These are phyloP conservation scores for Wilcoxina mikolae DNA, from an alignment of 495 filamentous ascomycete genomes.

Conservation along the genomic window DNA sequence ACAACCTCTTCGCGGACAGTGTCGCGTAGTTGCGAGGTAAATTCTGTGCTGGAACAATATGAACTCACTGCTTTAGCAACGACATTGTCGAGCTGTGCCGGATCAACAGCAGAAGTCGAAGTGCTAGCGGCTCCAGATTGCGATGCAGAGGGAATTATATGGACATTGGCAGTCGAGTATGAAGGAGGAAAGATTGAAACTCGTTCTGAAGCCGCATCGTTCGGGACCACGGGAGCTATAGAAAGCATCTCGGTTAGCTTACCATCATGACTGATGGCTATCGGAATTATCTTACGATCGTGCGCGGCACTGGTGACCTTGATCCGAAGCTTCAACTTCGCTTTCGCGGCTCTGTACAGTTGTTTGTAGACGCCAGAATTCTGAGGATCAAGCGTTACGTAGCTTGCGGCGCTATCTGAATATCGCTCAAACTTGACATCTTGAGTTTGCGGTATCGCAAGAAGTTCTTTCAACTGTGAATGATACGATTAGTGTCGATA, in stretches of 20 bases:
- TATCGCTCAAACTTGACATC: constrained; percentile 78
- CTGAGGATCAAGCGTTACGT: constrained; percentile 58
- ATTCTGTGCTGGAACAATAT: constrained; percentile 26
- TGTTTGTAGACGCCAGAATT: constrained; percentile 87
- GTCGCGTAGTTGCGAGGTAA: constrained; percentile 22
- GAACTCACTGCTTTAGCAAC: constrained; percentile 24
- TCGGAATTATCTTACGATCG: not conserved
- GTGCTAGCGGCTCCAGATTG: not conserved
- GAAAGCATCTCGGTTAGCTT: not conserved
- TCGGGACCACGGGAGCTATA: not conserved
- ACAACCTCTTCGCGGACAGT: constrained; percentile 27
- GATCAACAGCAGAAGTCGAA: constrained; percentile 6
- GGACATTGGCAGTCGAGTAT: constrained; percentile 12
- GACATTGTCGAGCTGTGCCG: constrained; percentile 14
- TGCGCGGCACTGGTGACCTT: constrained; percentile 41
- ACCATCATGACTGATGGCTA: not conserved
- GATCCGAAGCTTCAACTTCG: constrained; percentile 92
- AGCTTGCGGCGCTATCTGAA: constrained; percentile 79
- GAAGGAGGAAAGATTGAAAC: constrained; percentile 10
- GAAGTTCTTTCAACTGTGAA: constrained; percentile 55
- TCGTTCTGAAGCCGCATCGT: not conserved
- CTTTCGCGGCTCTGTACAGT: constrained; percentile 90
- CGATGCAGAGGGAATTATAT: constrained; percentile 3
- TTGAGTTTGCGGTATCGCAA: constrained; percentile 53
- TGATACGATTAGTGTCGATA: not conserved